Percentiles rank a stretch among this genome's conserved stretches.
Evolutionary conservation across 1,139 yeast species (phyloP).

Genomic region (Magnusiomyces sp.): DNA sequence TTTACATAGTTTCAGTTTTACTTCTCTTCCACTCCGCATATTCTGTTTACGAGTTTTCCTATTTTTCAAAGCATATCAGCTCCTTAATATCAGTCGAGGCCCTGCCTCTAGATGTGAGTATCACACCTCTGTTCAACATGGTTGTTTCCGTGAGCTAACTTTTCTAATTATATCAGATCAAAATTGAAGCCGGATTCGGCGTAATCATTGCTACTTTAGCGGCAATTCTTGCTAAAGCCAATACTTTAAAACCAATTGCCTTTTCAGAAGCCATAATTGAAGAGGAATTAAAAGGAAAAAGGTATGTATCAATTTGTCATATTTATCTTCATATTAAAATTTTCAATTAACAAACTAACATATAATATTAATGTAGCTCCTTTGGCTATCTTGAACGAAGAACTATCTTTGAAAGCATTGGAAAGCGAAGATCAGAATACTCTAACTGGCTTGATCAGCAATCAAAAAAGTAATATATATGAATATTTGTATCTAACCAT

Average conservation of each 20-base stretch:
- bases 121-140: background rate
- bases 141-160: background rate
- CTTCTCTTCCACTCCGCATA: slow-evolving; percentile 29
- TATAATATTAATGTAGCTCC: slow-evolving; percentile 19
- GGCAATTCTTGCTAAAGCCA: slow-evolving; percentile 19
- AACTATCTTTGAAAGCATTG: slow-evolving; percentile 29
- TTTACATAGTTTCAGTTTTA: slow-evolving; percentile 19
- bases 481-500: too few relatives aligned
- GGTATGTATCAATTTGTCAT: slow-evolving; percentile 15
- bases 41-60: slow-evolving; percentile 31
- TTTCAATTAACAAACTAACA: background rate
- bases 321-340: background rate
- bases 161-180: slow-evolving; percentile 21
- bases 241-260: slow-evolving; percentile 24
- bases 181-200: slow-evolving; percentile 28
- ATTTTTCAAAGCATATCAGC: slow-evolving; percentile 20
- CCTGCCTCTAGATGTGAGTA: slow-evolving; percentile 27
- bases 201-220: slow-evolving; percentile 19
- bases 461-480: too few relatives aligned
- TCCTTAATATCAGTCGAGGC: slow-evolving; percentile 16
- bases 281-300: slow-evolving; percentile 22
- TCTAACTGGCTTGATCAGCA: slow-evolving; percentile 25
- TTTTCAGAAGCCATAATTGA: slow-evolving; percentile 24
- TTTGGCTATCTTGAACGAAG: slow-evolving; percentile 28
- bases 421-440: slow-evolving; percentile 24